A percentile compares a stretch with the other conserved stretches of the same genome.
Conservation (phyloP, 345 rosid species). For the Mallotus nudiflorus region DNA sequence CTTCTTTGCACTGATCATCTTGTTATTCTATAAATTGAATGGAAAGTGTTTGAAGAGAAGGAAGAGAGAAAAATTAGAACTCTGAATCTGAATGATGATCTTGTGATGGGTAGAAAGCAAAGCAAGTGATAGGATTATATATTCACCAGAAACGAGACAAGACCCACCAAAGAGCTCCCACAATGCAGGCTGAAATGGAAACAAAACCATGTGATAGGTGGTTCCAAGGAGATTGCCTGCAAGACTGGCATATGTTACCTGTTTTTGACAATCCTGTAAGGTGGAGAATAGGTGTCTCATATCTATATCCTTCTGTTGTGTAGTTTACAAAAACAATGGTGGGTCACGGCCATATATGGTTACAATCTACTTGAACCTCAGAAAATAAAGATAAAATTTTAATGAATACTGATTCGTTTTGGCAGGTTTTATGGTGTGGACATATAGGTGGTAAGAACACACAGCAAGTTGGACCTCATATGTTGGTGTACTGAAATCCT, state of each 20-base stretch:
- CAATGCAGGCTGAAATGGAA: not conserved
- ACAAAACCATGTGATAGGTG: not conserved
- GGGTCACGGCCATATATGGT: no score
- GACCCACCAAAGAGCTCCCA: not conserved
- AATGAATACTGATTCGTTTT: no score
- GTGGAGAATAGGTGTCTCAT: not conserved
- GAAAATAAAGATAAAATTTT: no score
- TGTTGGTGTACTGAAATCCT: no score
- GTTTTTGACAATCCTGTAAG: not conserved
- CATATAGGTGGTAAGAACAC: no score
- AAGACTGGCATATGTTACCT: not conserved
- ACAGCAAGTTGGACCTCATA: no score
- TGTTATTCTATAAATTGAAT: not conserved
- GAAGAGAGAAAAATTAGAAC: no score
- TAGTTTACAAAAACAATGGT: no score
- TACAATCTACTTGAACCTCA: no score
- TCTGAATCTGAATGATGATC: not conserved
- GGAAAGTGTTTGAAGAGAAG: not conserved
- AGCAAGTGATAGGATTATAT: not conserved
- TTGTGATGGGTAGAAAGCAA: not conserved
- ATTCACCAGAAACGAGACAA: not conserved
- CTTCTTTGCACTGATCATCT: conserved; percentile 15
- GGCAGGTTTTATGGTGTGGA: no score
- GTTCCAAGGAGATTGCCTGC: not conserved
- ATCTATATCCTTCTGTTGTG: no score